Evolutionary conservation across 352 stramenopile genomes (phyloP).

Genomic region (Globisporangium solare): DNA sequence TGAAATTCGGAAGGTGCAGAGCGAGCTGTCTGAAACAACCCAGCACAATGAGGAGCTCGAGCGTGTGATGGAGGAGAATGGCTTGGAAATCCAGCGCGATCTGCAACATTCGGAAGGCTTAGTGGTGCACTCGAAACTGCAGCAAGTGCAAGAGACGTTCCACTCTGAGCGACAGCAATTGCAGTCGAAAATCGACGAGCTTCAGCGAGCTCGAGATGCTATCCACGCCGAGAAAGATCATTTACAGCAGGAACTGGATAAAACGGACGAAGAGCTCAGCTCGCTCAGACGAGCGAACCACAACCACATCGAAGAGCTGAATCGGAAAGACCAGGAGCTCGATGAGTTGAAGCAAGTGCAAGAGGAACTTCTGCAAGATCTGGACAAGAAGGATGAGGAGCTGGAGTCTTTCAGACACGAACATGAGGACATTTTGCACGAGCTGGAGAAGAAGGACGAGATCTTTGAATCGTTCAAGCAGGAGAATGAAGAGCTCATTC

Average conservation of each 20-base stretch:
- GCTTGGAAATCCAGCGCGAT: constrained; percentile 35
- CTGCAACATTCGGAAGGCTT: constrained; percentile 18
- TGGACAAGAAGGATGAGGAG: no score
- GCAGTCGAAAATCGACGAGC: constrained; percentile 14
- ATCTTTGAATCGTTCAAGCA: constrained; percentile 6
- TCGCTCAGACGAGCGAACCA: constrained; percentile 1
- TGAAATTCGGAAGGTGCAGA: constrained; percentile 17
- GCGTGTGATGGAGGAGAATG: constrained; percentile 35
- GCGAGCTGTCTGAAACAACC: constrained; percentile 19
- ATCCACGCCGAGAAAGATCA: constrained; percentile 7
- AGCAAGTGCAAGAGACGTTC: constrained; percentile 23
- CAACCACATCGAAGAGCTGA: constrained; percentile 1
- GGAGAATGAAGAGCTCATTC: constrained; percentile 8
- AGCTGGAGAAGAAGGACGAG: constrained; percentile 1
- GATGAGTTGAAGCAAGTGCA: constrained; percentile 2
- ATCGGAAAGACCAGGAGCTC: constrained; percentile 9
- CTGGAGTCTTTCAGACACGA: no score
- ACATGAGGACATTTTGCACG: not conserved
- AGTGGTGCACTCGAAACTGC: constrained; percentile 38
- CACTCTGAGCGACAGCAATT: constrained; percentile 7
- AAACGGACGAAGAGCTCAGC: constrained; percentile 4
- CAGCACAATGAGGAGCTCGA: constrained; percentile 24
- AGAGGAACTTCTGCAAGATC: no score
- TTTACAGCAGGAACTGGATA: constrained; percentile 12
- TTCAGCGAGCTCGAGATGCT: not conserved